Base-by-base conservation (phyloP, 192 early-diverging fungal genomes). In the Umbelopsis sp. region DNA sequence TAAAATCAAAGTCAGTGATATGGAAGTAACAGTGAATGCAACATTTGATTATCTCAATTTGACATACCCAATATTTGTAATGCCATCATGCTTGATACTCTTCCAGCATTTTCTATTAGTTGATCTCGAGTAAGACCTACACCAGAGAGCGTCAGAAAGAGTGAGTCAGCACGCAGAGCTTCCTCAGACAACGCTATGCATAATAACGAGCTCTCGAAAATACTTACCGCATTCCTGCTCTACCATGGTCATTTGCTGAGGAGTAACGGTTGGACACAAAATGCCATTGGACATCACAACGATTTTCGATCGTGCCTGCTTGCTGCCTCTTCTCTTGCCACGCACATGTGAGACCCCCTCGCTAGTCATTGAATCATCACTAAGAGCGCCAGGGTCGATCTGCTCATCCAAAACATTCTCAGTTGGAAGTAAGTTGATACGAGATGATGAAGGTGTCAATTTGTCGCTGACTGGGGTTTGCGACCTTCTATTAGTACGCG, bases 41-140 rank as follows among this genome's bases (percentile, higher is more conserved):
- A 41, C 7, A 41, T 41, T 49, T 49, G 45, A 47, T 4, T 9
- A 6, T 41, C 1, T 41, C 38, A 41, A 0, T 11, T 41, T 44
- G 12, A 25, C 26, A 32, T 47, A 56, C 53, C 91, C 10, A 93
- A 68, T 29, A 84, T 82, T 69, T 92, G 88, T 56, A 94, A 70
- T 34, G 85, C 88, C 80, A 93, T 73, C 85, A 89, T 86, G 32
- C 91, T 90, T n/a, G 82, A 81, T 21, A 91, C 84, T 38, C 93
- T 80, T 7, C 91, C 93, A 34, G 88, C 92, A 81, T 95, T 95
- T 73, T 95, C 93, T 70, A 93, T 85, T 84, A 92, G 82, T 66
- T 91, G 90, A 56, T 92, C 90, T 11, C 89, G 87, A 66, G 79
- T 86, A 21, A 88, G 86, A 10, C 93, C 91, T 50, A 86, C 88